Evolutionary conservation across 257 asterid genomes (phyloP).

Genomic region (Fraxinus excelsior): DNA sequence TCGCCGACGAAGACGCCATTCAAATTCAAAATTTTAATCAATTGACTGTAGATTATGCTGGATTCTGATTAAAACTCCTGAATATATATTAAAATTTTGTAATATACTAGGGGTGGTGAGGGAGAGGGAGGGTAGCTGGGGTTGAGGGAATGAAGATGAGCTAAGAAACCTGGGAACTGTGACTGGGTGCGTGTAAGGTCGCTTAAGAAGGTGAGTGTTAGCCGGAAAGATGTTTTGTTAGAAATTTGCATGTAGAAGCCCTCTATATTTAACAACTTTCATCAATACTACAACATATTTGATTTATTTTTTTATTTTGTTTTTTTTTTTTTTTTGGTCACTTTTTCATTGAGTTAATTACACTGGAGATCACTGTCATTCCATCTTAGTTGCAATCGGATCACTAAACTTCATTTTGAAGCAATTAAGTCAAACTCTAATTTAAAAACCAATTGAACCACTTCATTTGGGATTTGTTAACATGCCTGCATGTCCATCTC

Average conservation of each 20-base stretch:
- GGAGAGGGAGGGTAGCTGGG: too few species aligned
- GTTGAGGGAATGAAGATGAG: background rate
- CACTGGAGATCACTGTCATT: too few species aligned
- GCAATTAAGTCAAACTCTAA: too few species aligned
- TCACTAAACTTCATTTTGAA: too few species aligned
- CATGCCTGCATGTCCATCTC: too few species aligned
- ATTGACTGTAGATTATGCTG: background rate
- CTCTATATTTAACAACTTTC: background rate
- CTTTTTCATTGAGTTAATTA: too few species aligned
- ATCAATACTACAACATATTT: background rate
- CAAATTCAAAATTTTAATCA: conserved; percentile 19
- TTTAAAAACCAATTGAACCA: too few species aligned
- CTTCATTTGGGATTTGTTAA: too few species aligned
- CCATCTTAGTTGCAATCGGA: too few species aligned
- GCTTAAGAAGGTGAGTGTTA: background rate
- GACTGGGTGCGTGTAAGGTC: background rate
- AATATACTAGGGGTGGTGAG: background rate
- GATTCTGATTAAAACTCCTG: background rate
- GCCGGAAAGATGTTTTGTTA: background rate
- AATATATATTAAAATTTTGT: background rate
- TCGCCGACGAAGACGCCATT: conserved; percentile 78
- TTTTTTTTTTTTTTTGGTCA: too few species aligned
- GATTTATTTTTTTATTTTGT: too few species aligned
- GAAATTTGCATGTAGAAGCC: background rate
- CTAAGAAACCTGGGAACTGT: background rate